Evolutionary conservation across 2,329 filamentous ascomycete species (phyloP).

Genomic region (Akanthomyces lecanii): DNA sequence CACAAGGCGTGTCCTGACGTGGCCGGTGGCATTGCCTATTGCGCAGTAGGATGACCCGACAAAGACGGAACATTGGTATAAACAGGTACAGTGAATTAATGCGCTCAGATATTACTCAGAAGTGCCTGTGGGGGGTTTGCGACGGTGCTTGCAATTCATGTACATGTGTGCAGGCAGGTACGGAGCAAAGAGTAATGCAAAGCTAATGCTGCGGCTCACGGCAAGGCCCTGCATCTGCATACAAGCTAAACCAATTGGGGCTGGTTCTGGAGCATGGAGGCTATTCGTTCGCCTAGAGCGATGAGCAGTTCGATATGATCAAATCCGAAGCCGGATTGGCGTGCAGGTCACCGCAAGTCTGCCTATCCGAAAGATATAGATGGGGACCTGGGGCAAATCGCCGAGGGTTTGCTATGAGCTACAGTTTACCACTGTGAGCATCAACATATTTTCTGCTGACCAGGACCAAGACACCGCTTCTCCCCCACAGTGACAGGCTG

Average conservation of each 20-base stretch:
- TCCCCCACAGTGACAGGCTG: neutral
- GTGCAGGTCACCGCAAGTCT: constrained; percentile 10
- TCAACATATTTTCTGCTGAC: neutral
- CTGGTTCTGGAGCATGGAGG: neutral
- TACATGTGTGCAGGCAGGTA: constrained; percentile 12
- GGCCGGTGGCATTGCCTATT: constrained; percentile 3
- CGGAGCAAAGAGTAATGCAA: neutral
- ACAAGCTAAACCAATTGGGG: constrained; percentile 6
- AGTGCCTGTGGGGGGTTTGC: constrained; percentile 4
- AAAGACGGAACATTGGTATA: neutral
- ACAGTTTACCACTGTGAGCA: neutral
- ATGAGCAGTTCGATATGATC: constrained; percentile 7
- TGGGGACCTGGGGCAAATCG: neutral
- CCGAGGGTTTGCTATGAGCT: neutral
- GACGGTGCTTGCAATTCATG: constrained; percentile 1
- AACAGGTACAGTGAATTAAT: constrained; percentile 2
- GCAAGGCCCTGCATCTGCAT: constrained; percentile 8
- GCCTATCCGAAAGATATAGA: neutral
- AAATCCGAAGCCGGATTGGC: constrained; percentile 12
- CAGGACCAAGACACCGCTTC: neutral
- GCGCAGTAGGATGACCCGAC: neutral
- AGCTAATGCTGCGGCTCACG: constrained; percentile 15
- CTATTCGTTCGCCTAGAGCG: constrained; percentile 1
- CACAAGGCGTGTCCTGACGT: neutral
- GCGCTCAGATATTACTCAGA: constrained; percentile 9